Percentiles rank a stretch among this genome's conserved stretches.
These are phyloP conservation scores for Eremothecium coryli DNA, from an alignment of 1,139 yeast species.

Conservation along the genomic window DNA sequence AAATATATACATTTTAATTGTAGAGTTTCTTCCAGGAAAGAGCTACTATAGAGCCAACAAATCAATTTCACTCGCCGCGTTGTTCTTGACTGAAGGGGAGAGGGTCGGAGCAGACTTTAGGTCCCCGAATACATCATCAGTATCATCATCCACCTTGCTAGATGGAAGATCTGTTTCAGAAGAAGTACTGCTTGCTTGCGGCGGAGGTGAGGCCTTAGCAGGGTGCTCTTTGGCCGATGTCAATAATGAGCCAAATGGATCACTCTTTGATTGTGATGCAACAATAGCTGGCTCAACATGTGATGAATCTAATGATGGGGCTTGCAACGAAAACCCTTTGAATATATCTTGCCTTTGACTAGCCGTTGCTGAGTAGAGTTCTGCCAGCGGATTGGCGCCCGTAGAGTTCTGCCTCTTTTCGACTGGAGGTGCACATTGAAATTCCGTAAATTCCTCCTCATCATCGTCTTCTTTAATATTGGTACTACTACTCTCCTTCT, in stretches of 20 bases:
- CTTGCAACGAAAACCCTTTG: constrained; percentile 14
- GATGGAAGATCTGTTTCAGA: constrained; percentile 7
- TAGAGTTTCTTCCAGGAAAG: no score
- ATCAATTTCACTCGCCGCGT: no score
- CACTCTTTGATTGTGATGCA: constrained; percentile 35
- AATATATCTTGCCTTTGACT: not conserved
- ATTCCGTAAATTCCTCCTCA: constrained; percentile 90
- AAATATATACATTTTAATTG: no score
- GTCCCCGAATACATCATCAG: constrained; percentile 28
- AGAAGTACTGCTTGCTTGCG: constrained; percentile 6
- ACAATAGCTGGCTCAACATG: constrained; percentile 30
- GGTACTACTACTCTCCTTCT: no score
- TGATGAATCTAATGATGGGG: constrained; percentile 13
- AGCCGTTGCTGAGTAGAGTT: constrained; percentile 18
- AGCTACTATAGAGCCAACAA: no score
- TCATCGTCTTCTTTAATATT: constrained; percentile 49
- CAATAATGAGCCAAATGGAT: constrained; percentile 79
- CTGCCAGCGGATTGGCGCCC: constrained; percentile 9
- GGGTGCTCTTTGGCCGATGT: constrained; percentile 49
- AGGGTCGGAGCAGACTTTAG: constrained; percentile 20
- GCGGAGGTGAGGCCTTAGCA: constrained; percentile 8
- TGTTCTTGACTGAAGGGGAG: no score
- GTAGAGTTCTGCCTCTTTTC: not conserved
- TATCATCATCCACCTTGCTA: constrained; percentile 12
- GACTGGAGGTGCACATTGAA: constrained; percentile 64